Percentiles rank a stretch among this genome's conserved stretches.
phyloP scores from a whole-genome alignment of 495 filamentous ascomycete species.

The Hypomontagnella monticulosa region DNA sequence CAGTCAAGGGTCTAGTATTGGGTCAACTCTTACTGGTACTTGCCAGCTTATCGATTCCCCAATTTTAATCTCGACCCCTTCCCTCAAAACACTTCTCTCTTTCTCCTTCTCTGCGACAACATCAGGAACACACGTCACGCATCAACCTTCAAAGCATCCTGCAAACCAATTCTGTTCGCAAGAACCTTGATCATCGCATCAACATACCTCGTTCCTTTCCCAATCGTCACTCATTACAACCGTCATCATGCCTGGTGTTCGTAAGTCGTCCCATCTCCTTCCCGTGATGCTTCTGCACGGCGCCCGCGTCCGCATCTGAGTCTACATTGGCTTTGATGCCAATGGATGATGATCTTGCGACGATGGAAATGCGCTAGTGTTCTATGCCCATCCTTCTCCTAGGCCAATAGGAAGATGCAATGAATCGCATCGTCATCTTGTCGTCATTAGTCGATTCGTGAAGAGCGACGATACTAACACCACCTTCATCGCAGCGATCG shows the following conservation, averaged over 20 bases:
- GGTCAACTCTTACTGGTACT: no score
- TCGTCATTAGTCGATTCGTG: conserved; percentile 8
- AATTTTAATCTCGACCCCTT: conserved; percentile 42
- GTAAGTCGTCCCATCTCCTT: conserved; percentile 30
- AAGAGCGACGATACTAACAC: conserved; percentile 32
- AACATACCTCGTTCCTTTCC: conserved; percentile 1
- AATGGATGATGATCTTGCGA: conserved; percentile 4
- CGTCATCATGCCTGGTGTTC: conserved; percentile 42
- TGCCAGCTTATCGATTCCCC: conserved; percentile 36
- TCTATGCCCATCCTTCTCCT: not conserved
- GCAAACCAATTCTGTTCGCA: not conserved
- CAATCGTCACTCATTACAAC: conserved; percentile 16
- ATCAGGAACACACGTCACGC: conserved; percentile 5
- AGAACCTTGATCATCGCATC: not conserved
- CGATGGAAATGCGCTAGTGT: not conserved
- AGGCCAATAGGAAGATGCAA: not conserved
- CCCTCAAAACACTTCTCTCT: conserved; percentile 27
- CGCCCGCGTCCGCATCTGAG: not conserved
- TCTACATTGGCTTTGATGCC: not conserved
- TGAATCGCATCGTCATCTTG: not conserved
- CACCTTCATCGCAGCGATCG: conserved; percentile 42
- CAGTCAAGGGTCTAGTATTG: conserved; percentile 36
- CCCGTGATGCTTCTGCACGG: not conserved
- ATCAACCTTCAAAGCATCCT: not conserved
- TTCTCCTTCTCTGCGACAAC: conserved; percentile 31